phyloP scores from a whole-genome alignment of 176 grass and related monocot species.

The maize (Zea mays) region DNA sequence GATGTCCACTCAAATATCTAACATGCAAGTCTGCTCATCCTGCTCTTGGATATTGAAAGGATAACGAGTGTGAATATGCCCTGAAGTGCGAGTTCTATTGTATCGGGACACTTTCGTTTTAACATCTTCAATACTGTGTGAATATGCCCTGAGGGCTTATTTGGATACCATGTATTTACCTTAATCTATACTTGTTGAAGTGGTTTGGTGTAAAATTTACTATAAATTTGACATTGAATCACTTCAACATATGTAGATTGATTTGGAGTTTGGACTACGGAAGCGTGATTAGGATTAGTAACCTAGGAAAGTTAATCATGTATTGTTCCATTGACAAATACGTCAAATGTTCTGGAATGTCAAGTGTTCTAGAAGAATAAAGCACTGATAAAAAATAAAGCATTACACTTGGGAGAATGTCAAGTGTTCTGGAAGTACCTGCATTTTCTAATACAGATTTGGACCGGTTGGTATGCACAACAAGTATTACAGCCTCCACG shows the following conservation, averaged over 20 bases:
- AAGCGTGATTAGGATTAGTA: neutral
- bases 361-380: too few relatives aligned
- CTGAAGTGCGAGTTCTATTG: constrained; percentile 5
- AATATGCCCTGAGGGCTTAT: neutral
- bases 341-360: too few relatives aligned
- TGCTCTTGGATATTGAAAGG: too few relatives aligned
- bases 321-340: too few relatives aligned
- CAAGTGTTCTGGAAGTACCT: constrained; percentile 37
- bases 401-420: too few relatives aligned
- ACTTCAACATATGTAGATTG: too few relatives aligned
- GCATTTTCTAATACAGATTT: constrained; percentile 75
- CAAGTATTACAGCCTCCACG: constrained; percentile 72
- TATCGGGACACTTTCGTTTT: neutral
- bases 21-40: constrained; percentile 24
- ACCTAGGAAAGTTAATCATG: neutral
- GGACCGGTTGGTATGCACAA: constrained; percentile 92
- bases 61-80: constrained; percentile 41
- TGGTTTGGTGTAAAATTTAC: too few relatives aligned
- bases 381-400: too few relatives aligned
- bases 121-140: neutral
- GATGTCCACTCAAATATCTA: constrained; percentile 25
- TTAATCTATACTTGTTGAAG: too few relatives aligned
- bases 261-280: too few relatives aligned
- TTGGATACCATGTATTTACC: too few relatives aligned
- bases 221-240: too few relatives aligned